Conservation (phyloP, 805 yeast genomes). For the Candida caryicola region DNA sequence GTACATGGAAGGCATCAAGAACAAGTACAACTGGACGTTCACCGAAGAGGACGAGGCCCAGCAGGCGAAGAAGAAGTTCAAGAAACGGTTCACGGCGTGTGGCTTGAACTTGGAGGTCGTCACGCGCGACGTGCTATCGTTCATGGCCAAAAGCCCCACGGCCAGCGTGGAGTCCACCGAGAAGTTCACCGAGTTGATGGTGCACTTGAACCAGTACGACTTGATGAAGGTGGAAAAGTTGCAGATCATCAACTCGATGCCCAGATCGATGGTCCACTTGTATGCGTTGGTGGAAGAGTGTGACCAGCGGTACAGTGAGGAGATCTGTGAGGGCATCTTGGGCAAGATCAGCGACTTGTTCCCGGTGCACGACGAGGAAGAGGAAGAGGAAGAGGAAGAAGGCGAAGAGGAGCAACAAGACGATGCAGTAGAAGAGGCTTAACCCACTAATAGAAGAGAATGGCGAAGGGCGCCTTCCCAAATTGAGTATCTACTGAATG, state of each 20-base stretch:
- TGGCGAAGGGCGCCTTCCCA: not conserved
- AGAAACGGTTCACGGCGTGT: conserved; percentile 35
- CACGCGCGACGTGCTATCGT: conserved; percentile 46
- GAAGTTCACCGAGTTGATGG: conserved; percentile 38
- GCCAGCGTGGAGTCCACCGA: conserved; percentile 20
- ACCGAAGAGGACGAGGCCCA: conserved; percentile 28
- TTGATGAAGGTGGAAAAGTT: conserved; percentile 80
- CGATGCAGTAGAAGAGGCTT: conserved; percentile 15
- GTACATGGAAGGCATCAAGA: conserved; percentile 50
- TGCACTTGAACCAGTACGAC: conserved; percentile 45
- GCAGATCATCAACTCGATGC: conserved; percentile 79
- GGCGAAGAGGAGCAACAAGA: conserved; percentile 22
- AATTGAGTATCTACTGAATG: too few relatives aligned
- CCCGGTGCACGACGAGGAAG: conserved; percentile 41
- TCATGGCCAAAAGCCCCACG: conserved; percentile 31
- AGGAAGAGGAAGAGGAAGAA: conserved; percentile 22
- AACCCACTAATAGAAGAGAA: not conserved
- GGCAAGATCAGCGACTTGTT: conserved; percentile 52
- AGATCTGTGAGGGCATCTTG: conserved; percentile 57
- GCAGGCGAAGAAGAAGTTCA: conserved; percentile 22
- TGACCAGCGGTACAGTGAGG: conserved; percentile 77
- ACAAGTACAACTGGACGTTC: conserved; percentile 46
- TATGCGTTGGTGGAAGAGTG: conserved; percentile 88
- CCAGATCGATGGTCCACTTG: conserved; percentile 73
- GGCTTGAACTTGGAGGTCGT: conserved; percentile 49